phyloP scores from a whole-genome alignment of 1,284 basidiomycete species.

The Ustilago cynodontis region DNA sequence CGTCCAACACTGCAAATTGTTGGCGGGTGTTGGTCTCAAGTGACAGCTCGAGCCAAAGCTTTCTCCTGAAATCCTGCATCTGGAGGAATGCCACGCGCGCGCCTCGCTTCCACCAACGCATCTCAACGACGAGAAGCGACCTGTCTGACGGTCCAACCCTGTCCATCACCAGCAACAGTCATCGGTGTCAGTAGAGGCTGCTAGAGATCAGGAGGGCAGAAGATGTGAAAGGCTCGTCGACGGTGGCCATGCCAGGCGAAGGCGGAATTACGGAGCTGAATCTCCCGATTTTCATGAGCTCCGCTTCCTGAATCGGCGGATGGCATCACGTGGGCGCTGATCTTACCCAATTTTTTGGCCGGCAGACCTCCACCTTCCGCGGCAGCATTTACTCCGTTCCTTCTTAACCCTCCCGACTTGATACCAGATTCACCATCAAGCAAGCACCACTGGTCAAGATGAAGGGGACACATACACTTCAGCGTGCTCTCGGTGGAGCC shows the following conservation, averaged over 20 bases:
- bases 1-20: conserved; percentile 17
- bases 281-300: not conserved
- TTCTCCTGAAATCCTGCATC: conserved; percentile 18
- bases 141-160: not conserved
- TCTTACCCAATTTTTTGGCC: conserved; percentile 23
- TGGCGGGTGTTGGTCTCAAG: not conserved
- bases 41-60: conserved; percentile 6
- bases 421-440: no score
- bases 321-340: not conserved
- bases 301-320: not conserved
- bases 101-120: conserved; percentile 15
- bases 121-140: not conserved
- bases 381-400: conserved; percentile 4
- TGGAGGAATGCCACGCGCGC: conserved; percentile 37
- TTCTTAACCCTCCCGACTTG: no score
- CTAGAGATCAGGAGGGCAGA: no score
- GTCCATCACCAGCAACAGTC: no score
- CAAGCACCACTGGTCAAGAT: no score
- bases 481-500: conserved; percentile 7
- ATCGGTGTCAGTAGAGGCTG: no score
- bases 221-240: no score
- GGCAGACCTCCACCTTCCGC: conserved; percentile 24
- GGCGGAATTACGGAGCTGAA: not conserved
- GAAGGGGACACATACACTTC: conserved; percentile 23
- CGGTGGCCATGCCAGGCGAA: no score